Conservation (phyloP, 345 rosid genomes). For the Arabidopsis thaliana region TAIR10.1 NC_003070.9:4755501-4756000, state of each 20-base stretch:
- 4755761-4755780: background rate
- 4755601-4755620: background rate
- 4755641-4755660: background rate
- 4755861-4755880: conserved; percentile 29
- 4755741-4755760: background rate
- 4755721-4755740: conserved; percentile 11
- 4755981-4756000: conserved; percentile 29
- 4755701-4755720: background rate
- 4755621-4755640: background rate
- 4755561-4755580: background rate
- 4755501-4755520: conserved; percentile 25
- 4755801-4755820: conserved; percentile 34
- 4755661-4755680: background rate
- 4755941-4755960: conserved; percentile 23
- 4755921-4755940: background rate
- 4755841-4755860: conserved; percentile 14
- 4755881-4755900: conserved; percentile 10
- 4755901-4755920: conserved; percentile 30
- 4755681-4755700: conserved; percentile 27
- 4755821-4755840: conserved; percentile 42
- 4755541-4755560: conserved; percentile 39
- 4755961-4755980: conserved; percentile 28
- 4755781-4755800: conserved; percentile 33
- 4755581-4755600: conserved; percentile 24
- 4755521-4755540: conserved; percentile 39